Evolutionary conservation across 148 eudicot genomes (phyloP), one percentile per base, ranked within the genome.

Genomic region (Pouteria glomerata): DNA sequence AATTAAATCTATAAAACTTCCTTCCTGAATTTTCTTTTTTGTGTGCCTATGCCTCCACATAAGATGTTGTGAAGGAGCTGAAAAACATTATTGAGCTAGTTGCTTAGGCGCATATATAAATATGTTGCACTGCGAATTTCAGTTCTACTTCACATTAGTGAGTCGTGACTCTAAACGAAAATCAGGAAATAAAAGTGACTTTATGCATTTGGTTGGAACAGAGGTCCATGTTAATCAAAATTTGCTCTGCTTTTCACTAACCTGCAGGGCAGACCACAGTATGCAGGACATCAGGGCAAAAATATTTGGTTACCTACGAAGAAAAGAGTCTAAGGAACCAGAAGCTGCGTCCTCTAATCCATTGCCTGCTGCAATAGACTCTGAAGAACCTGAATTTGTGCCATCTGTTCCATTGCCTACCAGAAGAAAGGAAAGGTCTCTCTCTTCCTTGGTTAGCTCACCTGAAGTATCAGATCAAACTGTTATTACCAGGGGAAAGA

Each of bases 351-450:
- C 50, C 31, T 63, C 68, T 63, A 41, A 6, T 21, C 68, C 51
- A 63, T 26, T 6, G 31, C 50, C 50, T 63, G 68, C 21, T 24
- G 2, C 31, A 23, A 41, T 13, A 68, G 74, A 75, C 76, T 57
- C 74, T 29, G 78, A 82, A 77, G 80, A 82, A 56, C 77, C 82
- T 69, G 90, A 82, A 72, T 71, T 63, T 56, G 63, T 68, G 68
- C 72, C 68, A 34, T 52, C 85, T 31, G 66, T 74, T 69, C 70
- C 88, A 26, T 77, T 74, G 3, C 90, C 86, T 18, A 69, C 78
- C 33, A 87, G 82, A 76, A 82, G 86, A 58, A 87, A 87, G 83
- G 85, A 87, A 77, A 85, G 75, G 60, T 87, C 90, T n/a, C 77
- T 87, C 45, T 87, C 90, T 30, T 82, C 88, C 18, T 79, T 87